Evolutionary conservation across 2,329 filamentous ascomycete genomes (phyloP), one percentile per base, ranked within the genome.

Genomic region (Alternaria sp.): DNA sequence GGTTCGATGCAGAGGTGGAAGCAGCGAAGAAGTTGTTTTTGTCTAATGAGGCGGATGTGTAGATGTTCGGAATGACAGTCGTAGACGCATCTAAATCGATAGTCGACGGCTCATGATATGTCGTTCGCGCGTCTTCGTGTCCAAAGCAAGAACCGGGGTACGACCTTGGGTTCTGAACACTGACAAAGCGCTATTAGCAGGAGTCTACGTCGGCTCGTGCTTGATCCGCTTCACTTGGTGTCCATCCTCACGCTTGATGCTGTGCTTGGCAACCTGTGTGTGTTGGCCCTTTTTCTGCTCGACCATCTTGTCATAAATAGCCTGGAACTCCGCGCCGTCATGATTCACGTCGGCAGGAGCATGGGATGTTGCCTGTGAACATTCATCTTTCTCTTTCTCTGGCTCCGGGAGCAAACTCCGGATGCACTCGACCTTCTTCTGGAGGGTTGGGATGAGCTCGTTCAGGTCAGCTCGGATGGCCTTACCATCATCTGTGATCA

Each of bases 381-480:
- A 34, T 13, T 13, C 17, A 11, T 40, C 41, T 10, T 53, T 41
- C 14, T 37, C 37, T 40, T 59, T 14, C 13, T 23, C 44, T 5
- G 14, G 8, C 9, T 9, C 21, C 5, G 51, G 52, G 14, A 60
- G 46, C n/a, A 49, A n/a, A 4, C 17, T 17, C 4, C 24, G 17
- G 1, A 59, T 33, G 3, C 5, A 13, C 7, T 39, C 13, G 23
- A 29, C 45, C 14, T 51, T 57, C 4, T 21, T 36, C 36, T 58
- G 46, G 5, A 65, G 33, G 5, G 31, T n/a, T 3, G 50, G 29
- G 24, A 62, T 57, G 2, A 52, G 39, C 21, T 37, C 13, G 23
- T 42, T 42, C 17, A 65, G 39, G 3, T 52, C 42, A 6, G 17
- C 33, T 11, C 62, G 62, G 13, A 62, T 54, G 2, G 28, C 14